Base-by-base conservation (phyloP, 2,329 filamentous ascomycete genomes). In the Penicillium brevicompactum region DNA sequence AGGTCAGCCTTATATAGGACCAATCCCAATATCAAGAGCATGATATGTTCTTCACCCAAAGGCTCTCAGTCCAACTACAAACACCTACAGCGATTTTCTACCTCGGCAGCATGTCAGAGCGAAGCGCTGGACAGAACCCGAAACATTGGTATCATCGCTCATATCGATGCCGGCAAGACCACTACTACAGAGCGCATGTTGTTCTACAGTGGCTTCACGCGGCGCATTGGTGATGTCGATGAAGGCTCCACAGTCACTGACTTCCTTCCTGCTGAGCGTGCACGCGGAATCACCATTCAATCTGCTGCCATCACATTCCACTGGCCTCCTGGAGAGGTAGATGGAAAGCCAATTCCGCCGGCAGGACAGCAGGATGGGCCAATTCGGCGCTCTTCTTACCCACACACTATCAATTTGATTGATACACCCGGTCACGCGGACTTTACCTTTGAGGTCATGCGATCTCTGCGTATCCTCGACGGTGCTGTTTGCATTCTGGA, bases 161-260 rank as follows among this genome's bases (percentile, higher is more conserved):
- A 99, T 74, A 96, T 99, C 62, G 94, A 97, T 86, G 94, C 94
- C 53, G 94, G 94, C 8, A 99, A 99, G 80, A 99, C 94, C 1
- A 97, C 94, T 0, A 99, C 94, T 0, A 97, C 94, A 3, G 94
- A 99, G 85, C 92, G 94, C 55, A 97, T 97, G 93, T 88, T 99
- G 68, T 97, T 92, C 71, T 96, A 97, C 69, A 95, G 91, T 71
- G 93, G 94, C 46, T 87, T 92, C 59, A 96, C 92, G 9, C 83
- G 90, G 62, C 83, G 92, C 73, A 86, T 97, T 68, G 94, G 94
- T 77, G 92, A 97, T 74, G 94, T 99, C 60, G 93, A 97, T 67
- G 89, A 96, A 74, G 94, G 94, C 37, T 96, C 95, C 61, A 97
- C 94, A 4, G 92, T 97, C 7, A 99, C 94, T 2, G 94, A 99